Conservation (phyloP, 1,139 yeast species). For the Hyphopichia pseudoburtonii region DNA sequence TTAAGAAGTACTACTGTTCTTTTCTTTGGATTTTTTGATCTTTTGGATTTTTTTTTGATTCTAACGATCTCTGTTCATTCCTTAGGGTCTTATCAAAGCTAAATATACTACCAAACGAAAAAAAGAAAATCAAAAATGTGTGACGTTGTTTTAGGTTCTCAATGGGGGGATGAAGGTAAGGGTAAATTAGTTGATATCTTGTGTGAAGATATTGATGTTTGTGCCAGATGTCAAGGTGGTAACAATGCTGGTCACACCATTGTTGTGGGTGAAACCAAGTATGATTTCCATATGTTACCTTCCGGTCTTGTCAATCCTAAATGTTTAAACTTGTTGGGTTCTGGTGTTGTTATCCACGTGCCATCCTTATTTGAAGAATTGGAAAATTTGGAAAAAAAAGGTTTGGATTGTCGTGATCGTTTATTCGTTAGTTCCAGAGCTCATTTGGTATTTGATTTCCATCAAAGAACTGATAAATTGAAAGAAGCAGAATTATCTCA, state of each 20-base stretch:
- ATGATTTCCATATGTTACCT: conserved; percentile 98
- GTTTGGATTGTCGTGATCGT: conserved; percentile 75
- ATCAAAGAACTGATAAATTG: conserved; percentile 92
- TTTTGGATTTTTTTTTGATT: conserved; percentile 4
- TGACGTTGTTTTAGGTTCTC: conserved; percentile 94
- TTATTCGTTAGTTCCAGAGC: conserved; percentile 91
- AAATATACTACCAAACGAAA: neutral
- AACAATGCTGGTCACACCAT: conserved; percentile 99
- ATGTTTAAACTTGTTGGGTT: conserved; percentile 86
- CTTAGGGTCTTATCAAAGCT: conserved; percentile 5
- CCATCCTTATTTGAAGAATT: conserved; percentile 92
- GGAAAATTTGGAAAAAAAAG: conserved; percentile 75
- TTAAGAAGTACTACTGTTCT: neutral
- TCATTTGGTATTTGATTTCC: conserved; percentile 95
- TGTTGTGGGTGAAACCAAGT: conserved; percentile 82
- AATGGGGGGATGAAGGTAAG: conserved; percentile 99
- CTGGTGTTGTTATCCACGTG: conserved; percentile 94
- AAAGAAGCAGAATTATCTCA: conserved; percentile 89
- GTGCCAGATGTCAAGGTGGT: conserved; percentile 99
- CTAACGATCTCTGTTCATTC: conserved; percentile 11
- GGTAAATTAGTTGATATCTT: conserved; percentile 94
- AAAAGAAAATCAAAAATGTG: conserved; percentile 53
- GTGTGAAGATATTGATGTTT: conserved; percentile 91
- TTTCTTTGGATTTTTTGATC: neutral
- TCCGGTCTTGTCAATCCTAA: conserved; percentile 93